A percentile compares a stretch with the other conserved stretches of the same genome.
Evolutionary conservation across 1,284 basidiomycete genomes (phyloP).

Genomic region (Laetiporus sulphureus): DNA sequence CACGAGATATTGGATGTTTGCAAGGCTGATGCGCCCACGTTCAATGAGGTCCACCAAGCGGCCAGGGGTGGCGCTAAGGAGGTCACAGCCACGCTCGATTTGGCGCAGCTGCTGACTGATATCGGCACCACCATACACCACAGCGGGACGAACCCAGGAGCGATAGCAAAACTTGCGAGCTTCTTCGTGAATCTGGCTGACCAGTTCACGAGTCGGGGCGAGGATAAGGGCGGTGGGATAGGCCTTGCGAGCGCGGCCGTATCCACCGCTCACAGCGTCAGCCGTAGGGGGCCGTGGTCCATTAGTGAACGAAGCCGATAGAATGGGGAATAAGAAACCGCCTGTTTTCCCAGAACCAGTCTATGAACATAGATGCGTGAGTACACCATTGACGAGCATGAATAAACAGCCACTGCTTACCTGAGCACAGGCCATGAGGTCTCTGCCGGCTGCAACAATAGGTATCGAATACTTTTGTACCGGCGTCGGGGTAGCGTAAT

Average conservation of each 20-base stretch:
- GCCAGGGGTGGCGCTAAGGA: constrained; percentile 97
- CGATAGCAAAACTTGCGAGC: constrained; percentile 99
- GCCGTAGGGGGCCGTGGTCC: constrained; percentile 73
- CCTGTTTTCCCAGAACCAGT: constrained; percentile 99
- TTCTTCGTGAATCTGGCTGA: constrained; percentile 99
- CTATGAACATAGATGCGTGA: constrained; percentile 32
- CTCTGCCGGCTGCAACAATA: constrained; percentile 87
- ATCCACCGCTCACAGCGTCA: constrained; percentile 43
- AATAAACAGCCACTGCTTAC: constrained; percentile 32
- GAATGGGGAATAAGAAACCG: constrained; percentile 98
- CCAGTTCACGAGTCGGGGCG: constrained; percentile 96
- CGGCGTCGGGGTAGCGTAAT: constrained; percentile 93
- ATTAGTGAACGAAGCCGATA: constrained; percentile 86
- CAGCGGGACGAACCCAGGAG: constrained; percentile 98
- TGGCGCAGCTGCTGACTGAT: constrained; percentile 92
- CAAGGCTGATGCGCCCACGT: constrained; percentile 92
- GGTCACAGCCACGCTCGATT: constrained; percentile 96
- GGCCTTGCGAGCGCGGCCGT: constrained; percentile 78
- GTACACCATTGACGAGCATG: constrained; percentile 8
- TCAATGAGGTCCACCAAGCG: constrained; percentile 98
- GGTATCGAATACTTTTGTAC: constrained; percentile 99
- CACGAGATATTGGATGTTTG: constrained; percentile 96
- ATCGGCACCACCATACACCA: constrained; percentile 99
- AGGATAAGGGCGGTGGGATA: constrained; percentile 95
- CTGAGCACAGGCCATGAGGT: constrained; percentile 99